Base-by-base conservation (phyloP, 2,329 filamentous ascomycete species). In the Exophiala sp. region DNA sequence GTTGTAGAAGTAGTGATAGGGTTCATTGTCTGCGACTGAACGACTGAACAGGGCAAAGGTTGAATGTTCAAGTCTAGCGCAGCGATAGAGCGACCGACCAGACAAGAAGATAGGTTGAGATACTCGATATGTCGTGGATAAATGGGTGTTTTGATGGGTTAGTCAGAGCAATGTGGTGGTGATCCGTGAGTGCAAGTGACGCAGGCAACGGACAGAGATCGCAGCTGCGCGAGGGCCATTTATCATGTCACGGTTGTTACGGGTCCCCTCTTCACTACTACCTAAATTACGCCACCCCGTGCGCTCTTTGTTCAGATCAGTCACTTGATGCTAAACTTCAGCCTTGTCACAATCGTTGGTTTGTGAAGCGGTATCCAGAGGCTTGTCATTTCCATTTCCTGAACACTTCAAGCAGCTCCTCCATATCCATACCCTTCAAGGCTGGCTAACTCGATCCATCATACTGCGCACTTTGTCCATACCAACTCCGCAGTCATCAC, bases 1-100 rank as follows among this genome's bases (percentile, higher is more conserved):
- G 32, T 40, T 22, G 49, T 43, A 32, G 49, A 53, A 16, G 18
- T 37, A 35, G 46, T 55, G 44, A 27, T 48, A 57, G 55, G 46
- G 54, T 57, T 54, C 55, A 60, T 59, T 58, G 56, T 58, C 49
- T 50, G 46, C 30, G 37, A 19, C 50, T 24, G 30, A 24, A 41
- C n/a, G n/a, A n/a, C 46, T 34, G 37, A 30, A 19, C 32, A 40
- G 37, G 34, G 40, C 6, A 38, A n/a, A n/a, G n/a, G n/a, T n/a
- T 40, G 49, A 46, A 38, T 29, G 34, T 43, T 37, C 43, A 43
- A 48, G 41, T 48, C 46, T 47, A 50, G 47, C 32, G 39, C 35
- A 38, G 32, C 23, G 22, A 43, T 30, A 46, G 48, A 44, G 24
- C 32, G 34, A 40, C 45, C 32, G 49, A 53, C 46, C 39, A 39